Evolutionary conservation across 2,329 filamentous ascomycete species (phyloP).

Genomic region (Lomentospora prolificans): DNA sequence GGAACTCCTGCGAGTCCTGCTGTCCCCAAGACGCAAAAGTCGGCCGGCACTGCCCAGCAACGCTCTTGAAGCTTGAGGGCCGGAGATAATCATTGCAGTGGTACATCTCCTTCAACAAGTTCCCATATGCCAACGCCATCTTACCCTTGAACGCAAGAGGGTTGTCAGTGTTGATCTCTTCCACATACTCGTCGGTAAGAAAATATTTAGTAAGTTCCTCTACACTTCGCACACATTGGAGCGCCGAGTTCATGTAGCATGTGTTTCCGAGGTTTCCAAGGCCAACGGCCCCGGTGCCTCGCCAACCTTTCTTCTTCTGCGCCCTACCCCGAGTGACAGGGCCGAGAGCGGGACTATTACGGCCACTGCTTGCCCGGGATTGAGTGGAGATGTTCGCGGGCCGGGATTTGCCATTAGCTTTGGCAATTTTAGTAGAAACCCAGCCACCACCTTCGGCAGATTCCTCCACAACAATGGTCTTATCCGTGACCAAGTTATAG

Average conservation of each 20-base stretch:
- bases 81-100: slow-evolving; percentile 58
- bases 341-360: slow-evolving; percentile 53
- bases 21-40: slow-evolving; percentile 92
- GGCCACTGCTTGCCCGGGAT: slow-evolving; percentile 39
- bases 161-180: slow-evolving; percentile 78
- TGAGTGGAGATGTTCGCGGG: slow-evolving; percentile 1
- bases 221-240: slow-evolving; percentile 89
- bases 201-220: slow-evolving; percentile 94
- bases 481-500: slow-evolving; percentile 59
- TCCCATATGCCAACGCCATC: slow-evolving; percentile 76
- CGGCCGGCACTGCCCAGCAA: slow-evolving; percentile 55
- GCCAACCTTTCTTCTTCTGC: slow-evolving; percentile 59
- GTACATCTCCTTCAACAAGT: slow-evolving; percentile 70
- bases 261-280: slow-evolving; percentile 90
- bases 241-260: slow-evolving; percentile 97
- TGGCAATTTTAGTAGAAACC: slow-evolving; percentile 28
- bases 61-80: slow-evolving; percentile 52
- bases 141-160: slow-evolving; percentile 76
- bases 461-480: slow-evolving; percentile 78
- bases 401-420: slow-evolving; percentile 24
- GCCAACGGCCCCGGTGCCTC: slow-evolving; percentile 67
- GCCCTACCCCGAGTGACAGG: slow-evolving; percentile 62
- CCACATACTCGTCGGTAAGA: slow-evolving; percentile 60
- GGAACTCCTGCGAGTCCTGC: slow-evolving; percentile 94
- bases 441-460: slow-evolving; percentile 49